phyloP scores from a whole-genome alignment of 2,329 filamentous ascomycete genomes.

The Neofusicoccum ribis region DNA sequence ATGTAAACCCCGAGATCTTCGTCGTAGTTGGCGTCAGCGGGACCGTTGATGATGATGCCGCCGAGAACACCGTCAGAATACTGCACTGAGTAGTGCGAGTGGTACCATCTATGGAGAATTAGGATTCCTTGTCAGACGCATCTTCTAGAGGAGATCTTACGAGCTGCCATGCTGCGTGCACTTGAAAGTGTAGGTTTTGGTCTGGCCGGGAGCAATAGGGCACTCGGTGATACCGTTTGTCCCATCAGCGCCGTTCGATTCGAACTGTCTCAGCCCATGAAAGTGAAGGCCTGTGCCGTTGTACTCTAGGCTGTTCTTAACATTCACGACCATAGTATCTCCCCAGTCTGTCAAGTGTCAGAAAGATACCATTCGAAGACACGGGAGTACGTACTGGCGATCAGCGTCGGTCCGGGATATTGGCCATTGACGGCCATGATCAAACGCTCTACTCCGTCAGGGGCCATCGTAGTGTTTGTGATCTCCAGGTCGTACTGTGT shows the following conservation, averaged over 20 bases:
- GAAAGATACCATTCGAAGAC: conserved; percentile 25
- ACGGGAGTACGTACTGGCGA: conserved; percentile 28
- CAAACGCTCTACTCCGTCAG: conserved; percentile 41
- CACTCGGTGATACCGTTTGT: conserved; percentile 61
- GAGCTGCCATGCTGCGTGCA: conserved; percentile 50
- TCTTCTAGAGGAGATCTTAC: not conserved
- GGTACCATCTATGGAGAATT: conserved; percentile 38
- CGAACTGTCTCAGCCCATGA: conserved; percentile 51
- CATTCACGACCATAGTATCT: conserved; percentile 40
- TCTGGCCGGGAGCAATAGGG: conserved; percentile 62
- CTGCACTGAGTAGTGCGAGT: conserved; percentile 45
- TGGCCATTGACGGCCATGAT: conserved; percentile 46
- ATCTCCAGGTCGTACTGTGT: conserved; percentile 43
- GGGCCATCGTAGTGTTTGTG: conserved; percentile 43
- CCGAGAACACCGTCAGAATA: conserved; percentile 47
- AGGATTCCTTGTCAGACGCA: not conserved
- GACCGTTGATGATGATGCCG: conserved; percentile 43
- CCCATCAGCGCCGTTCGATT: conserved; percentile 46
- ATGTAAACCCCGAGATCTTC: conserved; percentile 62
- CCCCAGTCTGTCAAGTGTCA: conserved; percentile 34
- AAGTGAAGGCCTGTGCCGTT: conserved; percentile 56
- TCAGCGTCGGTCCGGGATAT: conserved; percentile 60
- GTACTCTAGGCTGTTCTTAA: conserved; percentile 37
- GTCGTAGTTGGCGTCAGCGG: conserved; percentile 51
- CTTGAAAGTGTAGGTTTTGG: conserved; percentile 59